phyloP scores from a whole-genome alignment of 2,329 filamentous ascomycete species.

The Seiridium unicorne region DNA sequence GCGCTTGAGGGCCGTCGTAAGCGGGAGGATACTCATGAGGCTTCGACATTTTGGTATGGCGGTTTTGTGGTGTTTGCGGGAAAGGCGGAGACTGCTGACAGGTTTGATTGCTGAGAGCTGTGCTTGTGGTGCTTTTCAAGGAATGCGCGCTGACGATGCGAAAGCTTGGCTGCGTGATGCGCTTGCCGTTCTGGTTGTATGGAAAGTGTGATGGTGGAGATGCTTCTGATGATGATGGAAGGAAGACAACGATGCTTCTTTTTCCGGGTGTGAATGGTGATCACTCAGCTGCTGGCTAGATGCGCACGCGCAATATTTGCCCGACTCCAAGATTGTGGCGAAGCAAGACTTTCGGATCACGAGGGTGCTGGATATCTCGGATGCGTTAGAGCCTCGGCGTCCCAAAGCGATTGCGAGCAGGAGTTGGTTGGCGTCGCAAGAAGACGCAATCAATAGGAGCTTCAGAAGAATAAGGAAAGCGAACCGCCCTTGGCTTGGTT shows the following conservation, averaged over 20 bases:
- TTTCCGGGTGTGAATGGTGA: neutral
- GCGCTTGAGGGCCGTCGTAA: constrained; percentile 42
- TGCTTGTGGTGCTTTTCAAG: neutral
- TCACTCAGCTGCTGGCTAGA: no score
- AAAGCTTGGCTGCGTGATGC: neutral
- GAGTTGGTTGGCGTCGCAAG: neutral
- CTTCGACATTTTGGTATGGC: constrained; percentile 33
- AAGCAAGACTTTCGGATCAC: neutral
- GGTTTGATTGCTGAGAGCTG: neutral
- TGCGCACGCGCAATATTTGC: neutral
- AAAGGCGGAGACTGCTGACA: neutral
- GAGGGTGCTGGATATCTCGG: constrained; percentile 4
- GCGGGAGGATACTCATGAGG: constrained; percentile 51
- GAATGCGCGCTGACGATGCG: neutral
- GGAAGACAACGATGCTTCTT: neutral
- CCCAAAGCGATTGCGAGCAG: neutral
- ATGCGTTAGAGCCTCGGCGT: neutral
- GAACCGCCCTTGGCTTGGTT: no score
- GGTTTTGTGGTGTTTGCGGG: neutral
- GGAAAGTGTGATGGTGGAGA: neutral
- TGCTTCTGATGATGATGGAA: neutral
- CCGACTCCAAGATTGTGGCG: neutral
- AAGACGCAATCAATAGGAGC: neutral
- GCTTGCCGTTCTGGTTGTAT: no score
- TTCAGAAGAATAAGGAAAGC: no score